Conservation (phyloP, 768 basidiomycete species). For the Auriscalpium vulgare region DNA sequence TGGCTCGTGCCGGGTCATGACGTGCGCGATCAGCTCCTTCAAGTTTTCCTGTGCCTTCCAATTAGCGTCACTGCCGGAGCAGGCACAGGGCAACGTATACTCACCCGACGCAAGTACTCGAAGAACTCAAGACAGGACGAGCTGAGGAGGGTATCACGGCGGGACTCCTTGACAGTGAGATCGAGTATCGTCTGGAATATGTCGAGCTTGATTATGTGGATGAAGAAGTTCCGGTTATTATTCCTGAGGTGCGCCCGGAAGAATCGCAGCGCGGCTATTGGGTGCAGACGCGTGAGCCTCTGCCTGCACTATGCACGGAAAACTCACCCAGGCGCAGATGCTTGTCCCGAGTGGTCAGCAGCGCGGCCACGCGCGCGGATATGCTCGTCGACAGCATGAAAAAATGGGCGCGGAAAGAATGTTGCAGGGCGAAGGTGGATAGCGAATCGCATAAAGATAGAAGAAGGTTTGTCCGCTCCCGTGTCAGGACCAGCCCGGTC, state of each 20-base stretch:
- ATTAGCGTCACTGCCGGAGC: conserved; percentile 5
- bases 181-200: conserved; percentile 78
- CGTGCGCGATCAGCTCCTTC: conserved; percentile 74
- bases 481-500: conserved; percentile 44
- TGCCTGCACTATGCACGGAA: neutral
- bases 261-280: conserved; percentile 81
- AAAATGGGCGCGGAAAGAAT: conserved; percentile 88
- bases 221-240: conserved; percentile 68
- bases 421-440: conserved; percentile 81
- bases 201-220: conserved; percentile 78
- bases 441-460: conserved; percentile 88
- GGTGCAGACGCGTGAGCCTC: neutral
- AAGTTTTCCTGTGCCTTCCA: conserved; percentile 64
- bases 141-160: conserved; percentile 85
- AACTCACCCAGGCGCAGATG: conserved; percentile 83
- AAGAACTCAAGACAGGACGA: conserved; percentile 96
- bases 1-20: conserved; percentile 71
- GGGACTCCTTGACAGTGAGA: conserved; percentile 73
- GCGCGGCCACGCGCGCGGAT: conserved; percentile 60
- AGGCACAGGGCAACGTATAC: conserved; percentile 16
- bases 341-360: conserved; percentile 82
- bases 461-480: conserved; percentile 77
- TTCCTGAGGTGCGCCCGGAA: conserved; percentile 80
- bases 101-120: conserved; percentile 80
- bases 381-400: conserved; percentile 80